Percentiles rank a stretch among this genome's conserved stretches.
Evolutionary conservation across 2,329 filamentous ascomycete genomes (phyloP).

Genomic region (Conoideocrella luteorostrata): DNA sequence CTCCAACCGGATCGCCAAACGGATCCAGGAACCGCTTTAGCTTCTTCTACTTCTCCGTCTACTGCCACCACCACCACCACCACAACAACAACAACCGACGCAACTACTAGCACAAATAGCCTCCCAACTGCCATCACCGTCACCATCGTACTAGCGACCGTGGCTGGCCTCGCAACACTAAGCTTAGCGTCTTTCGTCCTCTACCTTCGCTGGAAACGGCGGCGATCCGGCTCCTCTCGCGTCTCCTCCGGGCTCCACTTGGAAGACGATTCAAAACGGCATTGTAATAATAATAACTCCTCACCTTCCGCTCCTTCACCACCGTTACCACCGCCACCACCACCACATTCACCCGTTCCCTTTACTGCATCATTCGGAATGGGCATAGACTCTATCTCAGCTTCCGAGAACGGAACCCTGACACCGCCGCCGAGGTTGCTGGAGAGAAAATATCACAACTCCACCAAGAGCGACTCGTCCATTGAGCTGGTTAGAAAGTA

Average conservation of each 20-base stretch:
- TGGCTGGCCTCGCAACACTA: conserved; percentile 1
- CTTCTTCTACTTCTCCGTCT: background rate
- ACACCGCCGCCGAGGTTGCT: conserved; percentile 7
- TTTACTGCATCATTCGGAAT: background rate
- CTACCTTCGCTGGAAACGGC: background rate
- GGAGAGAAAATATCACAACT: conserved; percentile 6
- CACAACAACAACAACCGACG: background rate
- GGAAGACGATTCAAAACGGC: background rate
- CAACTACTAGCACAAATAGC: background rate
- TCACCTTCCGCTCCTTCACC: background rate
- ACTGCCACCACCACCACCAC: background rate
- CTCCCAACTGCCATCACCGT: background rate
- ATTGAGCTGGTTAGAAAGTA: background rate
- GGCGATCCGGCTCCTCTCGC: background rate
- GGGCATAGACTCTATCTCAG: background rate
- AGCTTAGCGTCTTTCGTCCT: background rate
- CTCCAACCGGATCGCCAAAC: background rate
- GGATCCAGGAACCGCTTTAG: background rate
- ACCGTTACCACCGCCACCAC: background rate
- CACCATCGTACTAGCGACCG: conserved; percentile 4
- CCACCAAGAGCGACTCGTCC: conserved; percentile 4
- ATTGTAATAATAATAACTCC: background rate
- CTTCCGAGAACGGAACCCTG: background rate
- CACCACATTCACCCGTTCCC: background rate
- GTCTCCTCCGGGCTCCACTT: background rate